A percentile compares a stretch with the other conserved stretches of the same genome.
phyloP scores from a whole-genome alignment of 2,329 filamentous ascomycete species.

The Monosporascus ibericus region DNA sequence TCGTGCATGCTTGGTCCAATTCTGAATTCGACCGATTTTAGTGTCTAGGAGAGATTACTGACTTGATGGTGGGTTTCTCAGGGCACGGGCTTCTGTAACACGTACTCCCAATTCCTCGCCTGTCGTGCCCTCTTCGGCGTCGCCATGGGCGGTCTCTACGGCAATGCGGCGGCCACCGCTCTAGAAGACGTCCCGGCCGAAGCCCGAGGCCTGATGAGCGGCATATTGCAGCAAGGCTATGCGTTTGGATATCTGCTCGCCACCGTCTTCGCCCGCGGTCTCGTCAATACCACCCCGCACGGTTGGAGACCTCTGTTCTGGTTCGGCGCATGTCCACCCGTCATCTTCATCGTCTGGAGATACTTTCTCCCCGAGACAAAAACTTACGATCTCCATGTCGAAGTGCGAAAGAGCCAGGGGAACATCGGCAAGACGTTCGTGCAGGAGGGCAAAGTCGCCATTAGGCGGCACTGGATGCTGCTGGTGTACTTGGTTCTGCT shows the following conservation, averaged over 20 bases:
- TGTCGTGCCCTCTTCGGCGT: conserved; percentile 71
- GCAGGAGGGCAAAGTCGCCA: conserved; percentile 68
- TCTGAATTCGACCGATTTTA: neutral
- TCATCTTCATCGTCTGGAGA: conserved; percentile 75
- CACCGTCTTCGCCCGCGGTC: conserved; percentile 54
- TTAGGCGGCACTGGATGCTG: conserved; percentile 74
- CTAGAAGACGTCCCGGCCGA: conserved; percentile 67
- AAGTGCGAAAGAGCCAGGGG: conserved; percentile 48
- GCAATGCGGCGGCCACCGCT: conserved; percentile 72
- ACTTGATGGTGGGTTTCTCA: conserved; percentile 13
- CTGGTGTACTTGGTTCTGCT: conserved; percentile 76
- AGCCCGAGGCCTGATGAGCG: conserved; percentile 67
- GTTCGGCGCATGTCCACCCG: conserved; percentile 78
- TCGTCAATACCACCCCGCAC: conserved; percentile 71
- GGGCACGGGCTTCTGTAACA: conserved; percentile 62
- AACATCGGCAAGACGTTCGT: conserved; percentile 64
- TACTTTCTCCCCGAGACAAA: conserved; percentile 74
- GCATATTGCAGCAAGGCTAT: conserved; percentile 70
- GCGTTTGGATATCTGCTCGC: conserved; percentile 59
- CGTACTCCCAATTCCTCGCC: conserved; percentile 66
- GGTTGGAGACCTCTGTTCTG: conserved; percentile 83
- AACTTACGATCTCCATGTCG: conserved; percentile 61
- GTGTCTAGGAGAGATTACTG: neutral
- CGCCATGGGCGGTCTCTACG: conserved; percentile 77
- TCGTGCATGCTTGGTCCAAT: neutral